Evolutionary conservation across 148 eudicot genomes (phyloP).

Genomic region (Pharnaceum exiguum): DNA sequence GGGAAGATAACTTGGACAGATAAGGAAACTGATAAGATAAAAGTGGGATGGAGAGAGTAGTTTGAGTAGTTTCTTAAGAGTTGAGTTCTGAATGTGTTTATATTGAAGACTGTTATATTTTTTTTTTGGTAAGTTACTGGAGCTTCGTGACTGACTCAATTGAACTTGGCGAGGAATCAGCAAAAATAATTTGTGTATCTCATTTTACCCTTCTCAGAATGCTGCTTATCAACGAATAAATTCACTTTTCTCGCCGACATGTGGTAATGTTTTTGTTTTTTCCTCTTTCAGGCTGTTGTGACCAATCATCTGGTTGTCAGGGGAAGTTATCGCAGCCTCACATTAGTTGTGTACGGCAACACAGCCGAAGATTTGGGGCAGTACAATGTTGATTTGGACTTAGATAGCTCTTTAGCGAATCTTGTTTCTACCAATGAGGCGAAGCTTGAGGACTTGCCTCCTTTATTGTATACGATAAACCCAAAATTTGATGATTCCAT

Average conservation of each 20-base stretch:
- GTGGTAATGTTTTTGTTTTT: constrained; percentile 15
- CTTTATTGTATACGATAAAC: constrained; percentile 50
- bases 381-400: constrained; percentile 86
- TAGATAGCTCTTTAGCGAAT: constrained; percentile 78
- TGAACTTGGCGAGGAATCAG: too few relatives aligned
- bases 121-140: too few relatives aligned
- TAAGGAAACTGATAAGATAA: too few relatives aligned
- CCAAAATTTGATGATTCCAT: constrained; percentile 51
- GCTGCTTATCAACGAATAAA: too few relatives aligned
- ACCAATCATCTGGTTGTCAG: constrained; percentile 94
- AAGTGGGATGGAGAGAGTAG: too few relatives aligned
- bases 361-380: constrained; percentile 97
- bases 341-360: constrained; percentile 94
- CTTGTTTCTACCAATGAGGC: constrained; percentile 68
- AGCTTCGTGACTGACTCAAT: too few relatives aligned
- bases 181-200: too few relatives aligned
- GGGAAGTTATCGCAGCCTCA: constrained; percentile 97
- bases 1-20: too few relatives aligned
- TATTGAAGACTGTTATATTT: too few relatives aligned
- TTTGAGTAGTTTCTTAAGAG: too few relatives aligned
- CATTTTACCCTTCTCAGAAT: too few relatives aligned
- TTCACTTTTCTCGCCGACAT: background rate
- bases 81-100: too few relatives aligned
- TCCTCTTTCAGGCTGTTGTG: constrained; percentile 97
- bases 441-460: constrained; percentile 86